A percentile compares a stretch with the other conserved stretches of the same genome.
These are phyloP conservation scores for Fusarium kyushuense DNA, from an alignment of 2,329 filamentous ascomycete species.

Conservation along the genomic window DNA sequence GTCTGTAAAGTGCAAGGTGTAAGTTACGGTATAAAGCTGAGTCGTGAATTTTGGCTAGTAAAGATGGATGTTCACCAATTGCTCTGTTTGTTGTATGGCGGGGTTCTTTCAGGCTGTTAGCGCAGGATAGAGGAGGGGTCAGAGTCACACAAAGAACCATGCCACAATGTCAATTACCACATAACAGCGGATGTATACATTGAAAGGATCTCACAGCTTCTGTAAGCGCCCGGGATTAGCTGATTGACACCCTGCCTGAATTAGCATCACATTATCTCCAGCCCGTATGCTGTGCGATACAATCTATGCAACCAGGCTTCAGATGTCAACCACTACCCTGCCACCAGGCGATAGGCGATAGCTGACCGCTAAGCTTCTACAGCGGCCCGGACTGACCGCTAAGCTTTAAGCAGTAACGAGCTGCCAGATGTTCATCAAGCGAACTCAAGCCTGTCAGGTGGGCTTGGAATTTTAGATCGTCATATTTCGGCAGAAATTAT, in stretches of 20 bases:
- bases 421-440: slow-evolving; percentile 22
- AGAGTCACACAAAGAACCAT: slow-evolving; percentile 34
- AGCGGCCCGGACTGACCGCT: slow-evolving; percentile 41
- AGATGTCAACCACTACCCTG: slow-evolving; percentile 29
- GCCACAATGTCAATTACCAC: slow-evolving; percentile 28
- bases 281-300: not conserved
- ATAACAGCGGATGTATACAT: not conserved
- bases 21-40: slow-evolving; percentile 29
- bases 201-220: not conserved
- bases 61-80: slow-evolving; percentile 33
- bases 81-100: slow-evolving; percentile 36
- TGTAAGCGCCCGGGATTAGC: not conserved
- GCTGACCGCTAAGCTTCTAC: slow-evolving; percentile 32
- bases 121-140: slow-evolving; percentile 36
- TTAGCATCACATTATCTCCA: not conserved
- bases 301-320: not conserved
- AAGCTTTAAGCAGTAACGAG: slow-evolving; percentile 45
- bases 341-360: slow-evolving; percentile 10
- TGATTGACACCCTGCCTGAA: not conserved
- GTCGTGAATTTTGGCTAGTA: slow-evolving; percentile 37
- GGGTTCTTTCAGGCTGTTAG: slow-evolving; percentile 37
- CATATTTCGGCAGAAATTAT: slow-evolving; percentile 14
- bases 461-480: slow-evolving; percentile 26
- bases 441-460: not conserved
- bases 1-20: slow-evolving; percentile 23